A percentile compares a stretch with the other conserved stretches of the same genome.
These are phyloP conservation scores for Chloranthus sessilifolius DNA, from an alignment of 164 flowering plant genomes.

Conservation along the genomic window DNA sequence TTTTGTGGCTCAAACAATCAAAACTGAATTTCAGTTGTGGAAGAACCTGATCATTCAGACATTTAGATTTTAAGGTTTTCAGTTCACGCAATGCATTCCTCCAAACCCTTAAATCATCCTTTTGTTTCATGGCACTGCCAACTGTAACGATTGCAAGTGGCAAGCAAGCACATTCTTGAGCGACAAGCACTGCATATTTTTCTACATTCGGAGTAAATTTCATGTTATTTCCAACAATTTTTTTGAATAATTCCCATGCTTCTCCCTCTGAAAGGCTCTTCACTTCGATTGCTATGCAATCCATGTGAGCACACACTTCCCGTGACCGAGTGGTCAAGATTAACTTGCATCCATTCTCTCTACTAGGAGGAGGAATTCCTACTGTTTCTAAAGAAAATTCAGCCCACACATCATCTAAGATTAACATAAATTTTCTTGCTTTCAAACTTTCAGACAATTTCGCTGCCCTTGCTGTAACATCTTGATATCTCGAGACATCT, in stretches of 20 bases:
- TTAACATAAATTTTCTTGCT: background rate
- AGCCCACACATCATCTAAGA: constrained; percentile 6
- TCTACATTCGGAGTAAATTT: background rate
- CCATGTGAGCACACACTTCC: background rate
- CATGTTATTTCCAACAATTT: background rate
- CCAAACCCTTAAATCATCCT: background rate
- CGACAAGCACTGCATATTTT: background rate
- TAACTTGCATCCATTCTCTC: background rate
- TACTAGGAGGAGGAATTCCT: background rate
- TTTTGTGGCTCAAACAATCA: background rate
- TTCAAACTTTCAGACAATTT: background rate
- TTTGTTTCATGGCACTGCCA: constrained; percentile 4
- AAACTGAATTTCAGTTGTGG: background rate
- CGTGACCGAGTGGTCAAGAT: background rate
- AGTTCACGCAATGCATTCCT: background rate
- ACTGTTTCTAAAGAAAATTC: background rate
- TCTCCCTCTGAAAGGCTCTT: background rate
- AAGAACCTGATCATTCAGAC: background rate
- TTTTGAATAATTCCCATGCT: background rate
- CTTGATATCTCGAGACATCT: background rate
- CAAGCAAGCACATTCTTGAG: background rate
- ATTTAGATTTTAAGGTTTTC: background rate
- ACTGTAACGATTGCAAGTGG: constrained; percentile 1
- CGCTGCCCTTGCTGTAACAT: background rate
- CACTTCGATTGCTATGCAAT: background rate